Conservation (phyloP, 2,329 filamentous ascomycete species). For the Colletotrichum zoysiae region DNA sequence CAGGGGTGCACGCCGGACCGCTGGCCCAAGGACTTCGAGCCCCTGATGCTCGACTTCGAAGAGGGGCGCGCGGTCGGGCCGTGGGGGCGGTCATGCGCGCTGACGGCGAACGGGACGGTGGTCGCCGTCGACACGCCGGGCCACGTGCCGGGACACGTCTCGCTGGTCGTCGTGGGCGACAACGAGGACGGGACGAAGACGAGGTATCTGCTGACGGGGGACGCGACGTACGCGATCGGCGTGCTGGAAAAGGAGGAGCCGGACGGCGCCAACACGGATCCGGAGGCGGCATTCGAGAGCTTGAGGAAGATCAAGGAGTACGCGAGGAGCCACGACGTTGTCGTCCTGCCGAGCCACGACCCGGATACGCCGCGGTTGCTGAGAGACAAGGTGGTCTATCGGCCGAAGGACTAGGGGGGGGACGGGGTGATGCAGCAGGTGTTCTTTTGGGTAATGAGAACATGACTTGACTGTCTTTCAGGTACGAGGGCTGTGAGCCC, state of each 20-base stretch:
- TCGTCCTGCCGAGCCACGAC: slow-evolving; percentile 48
- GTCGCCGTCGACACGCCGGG: slow-evolving; percentile 51
- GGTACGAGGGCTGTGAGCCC: too few relatives aligned
- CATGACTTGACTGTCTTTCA: not conserved
- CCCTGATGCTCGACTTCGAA: slow-evolving; percentile 47
- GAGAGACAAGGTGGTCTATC: slow-evolving; percentile 25
- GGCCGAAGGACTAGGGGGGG: slow-evolving; percentile 12
- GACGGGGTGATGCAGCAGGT: not conserved
- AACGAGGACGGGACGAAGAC: slow-evolving; percentile 38
- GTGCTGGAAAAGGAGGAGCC: slow-evolving; percentile 49
- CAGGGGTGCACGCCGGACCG: slow-evolving; percentile 49
- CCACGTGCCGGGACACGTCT: slow-evolving; percentile 51
- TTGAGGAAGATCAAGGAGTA: slow-evolving; percentile 50
- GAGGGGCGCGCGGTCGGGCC: slow-evolving; percentile 46
- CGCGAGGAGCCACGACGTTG: slow-evolving; percentile 45
- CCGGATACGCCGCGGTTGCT: slow-evolving; percentile 29
- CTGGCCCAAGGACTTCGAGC: slow-evolving; percentile 50
- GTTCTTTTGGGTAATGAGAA: not conserved
- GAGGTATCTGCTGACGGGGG: slow-evolving; percentile 48
- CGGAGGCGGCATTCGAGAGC: slow-evolving; percentile 47
- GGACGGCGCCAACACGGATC: slow-evolving; percentile 50
- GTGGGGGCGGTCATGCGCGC: slow-evolving; percentile 46
- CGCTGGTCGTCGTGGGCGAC: slow-evolving; percentile 43
- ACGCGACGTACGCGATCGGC: slow-evolving; percentile 50
- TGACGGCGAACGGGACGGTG: slow-evolving; percentile 49